These are phyloP conservation scores for Alternaria arborescens DNA, from an alignment of 2,329 filamentous ascomycete species.

Conservation along the genomic window DNA sequence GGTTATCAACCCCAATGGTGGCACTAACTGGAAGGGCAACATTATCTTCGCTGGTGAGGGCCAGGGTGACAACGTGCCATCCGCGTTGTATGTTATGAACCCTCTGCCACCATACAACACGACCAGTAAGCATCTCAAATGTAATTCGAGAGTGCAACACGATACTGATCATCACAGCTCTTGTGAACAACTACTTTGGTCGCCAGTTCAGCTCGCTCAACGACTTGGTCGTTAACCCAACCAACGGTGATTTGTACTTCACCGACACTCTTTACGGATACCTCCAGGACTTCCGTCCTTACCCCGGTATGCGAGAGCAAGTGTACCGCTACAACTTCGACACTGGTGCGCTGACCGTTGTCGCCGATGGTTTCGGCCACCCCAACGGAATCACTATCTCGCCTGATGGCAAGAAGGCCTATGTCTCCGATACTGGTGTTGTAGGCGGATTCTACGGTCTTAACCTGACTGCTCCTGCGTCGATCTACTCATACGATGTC, in stretches of 20 bases:
- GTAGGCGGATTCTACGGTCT: constrained; percentile 31
- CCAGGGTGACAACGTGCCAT: constrained; percentile 30
- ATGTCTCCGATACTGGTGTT: constrained; percentile 54
- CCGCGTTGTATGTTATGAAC: constrained; percentile 36
- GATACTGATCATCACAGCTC: constrained; percentile 21
- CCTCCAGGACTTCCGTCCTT: constrained; percentile 35
- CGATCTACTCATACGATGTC: constrained; percentile 35
- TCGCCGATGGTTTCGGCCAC: constrained; percentile 51
- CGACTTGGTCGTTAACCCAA: constrained; percentile 50
- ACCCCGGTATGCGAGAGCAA: constrained; percentile 37
- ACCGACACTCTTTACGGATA: constrained; percentile 52
- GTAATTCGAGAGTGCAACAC: too few species aligned
- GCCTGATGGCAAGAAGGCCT: constrained; percentile 53
- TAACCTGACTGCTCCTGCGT: constrained; percentile 32
- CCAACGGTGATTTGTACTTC: constrained; percentile 57
- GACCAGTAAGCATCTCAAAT: constrained; percentile 24
- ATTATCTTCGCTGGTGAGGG: constrained; percentile 39
- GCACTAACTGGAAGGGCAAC: constrained; percentile 32
- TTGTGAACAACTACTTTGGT: constrained; percentile 57
- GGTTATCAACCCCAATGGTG: constrained; percentile 37
- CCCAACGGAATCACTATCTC: constrained; percentile 55
- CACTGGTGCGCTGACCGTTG: constrained; percentile 50
- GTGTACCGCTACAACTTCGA: constrained; percentile 54
- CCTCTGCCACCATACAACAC: constrained; percentile 35
- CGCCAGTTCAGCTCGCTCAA: constrained; percentile 55